A percentile compares a stretch with the other conserved stretches of the same genome.
Evolutionary conservation across 768 basidiomycete species (phyloP).

Genomic region (Leccinum subtestaceum): DNA sequence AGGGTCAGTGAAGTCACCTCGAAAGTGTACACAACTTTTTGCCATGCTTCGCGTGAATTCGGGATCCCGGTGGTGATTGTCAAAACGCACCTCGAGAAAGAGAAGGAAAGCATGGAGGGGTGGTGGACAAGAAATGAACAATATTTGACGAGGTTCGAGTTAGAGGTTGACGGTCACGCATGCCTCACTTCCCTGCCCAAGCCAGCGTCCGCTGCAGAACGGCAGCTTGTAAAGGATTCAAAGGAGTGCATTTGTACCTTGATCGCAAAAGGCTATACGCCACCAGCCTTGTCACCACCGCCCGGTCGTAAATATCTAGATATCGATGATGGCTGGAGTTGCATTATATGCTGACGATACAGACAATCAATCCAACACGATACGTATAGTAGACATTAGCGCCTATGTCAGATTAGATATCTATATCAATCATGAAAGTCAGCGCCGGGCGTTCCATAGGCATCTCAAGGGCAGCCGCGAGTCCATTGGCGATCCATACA

Average conservation of each 20-base stretch:
- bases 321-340: not conserved
- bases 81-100: conserved; percentile 37
- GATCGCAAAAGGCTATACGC: conserved; percentile 8
- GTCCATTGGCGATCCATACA: too few relatives aligned
- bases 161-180: conserved; percentile 31
- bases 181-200: conserved; percentile 25
- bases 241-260: conserved; percentile 11
- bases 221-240: conserved; percentile 4
- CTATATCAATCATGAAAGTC: not conserved
- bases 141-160: conserved; percentile 15
- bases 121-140: conserved; percentile 32
- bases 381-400: too few relatives aligned
- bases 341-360: conserved; percentile 20
- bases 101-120: conserved; percentile 27
- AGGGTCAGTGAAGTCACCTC: conserved; percentile 17
- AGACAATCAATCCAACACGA: not conserved
- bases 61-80: conserved; percentile 37
- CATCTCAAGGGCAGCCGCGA: not conserved
- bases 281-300: not conserved
- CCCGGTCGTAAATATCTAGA: conserved; percentile 9
- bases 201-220: conserved; percentile 14
- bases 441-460: not conserved
- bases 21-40: conserved; percentile 24
- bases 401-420: not conserved
- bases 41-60: conserved; percentile 31